Percentiles rank a stretch among this genome's conserved stretches.
Conservation (phyloP, 2,329 filamentous ascomycete genomes). For the Phaeosphaeria sp. region DNA sequence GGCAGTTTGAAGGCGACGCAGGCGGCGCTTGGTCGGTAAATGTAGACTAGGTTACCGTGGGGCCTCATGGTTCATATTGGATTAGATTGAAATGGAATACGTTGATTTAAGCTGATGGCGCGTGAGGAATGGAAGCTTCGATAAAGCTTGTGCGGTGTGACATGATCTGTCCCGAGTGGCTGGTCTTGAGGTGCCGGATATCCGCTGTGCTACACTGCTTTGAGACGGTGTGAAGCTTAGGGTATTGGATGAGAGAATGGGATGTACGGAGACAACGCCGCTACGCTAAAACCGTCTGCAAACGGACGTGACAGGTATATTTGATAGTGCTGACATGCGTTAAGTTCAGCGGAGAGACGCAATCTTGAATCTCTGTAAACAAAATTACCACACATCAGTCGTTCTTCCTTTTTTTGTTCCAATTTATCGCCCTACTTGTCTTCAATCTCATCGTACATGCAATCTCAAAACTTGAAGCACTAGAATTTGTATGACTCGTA, state of each 20-base stretch:
- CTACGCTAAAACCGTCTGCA: too few relatives aligned
- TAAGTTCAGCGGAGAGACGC: too few relatives aligned
- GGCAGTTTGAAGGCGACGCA: constrained; percentile 49
- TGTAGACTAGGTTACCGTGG: neutral
- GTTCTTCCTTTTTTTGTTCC: too few relatives aligned
- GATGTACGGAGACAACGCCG: too few relatives aligned
- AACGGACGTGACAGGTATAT: too few relatives aligned
- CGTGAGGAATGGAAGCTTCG: neutral
- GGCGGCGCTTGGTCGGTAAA: constrained; percentile 14
- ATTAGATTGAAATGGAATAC: neutral
- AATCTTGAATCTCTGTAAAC: too few relatives aligned
- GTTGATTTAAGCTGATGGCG: neutral
- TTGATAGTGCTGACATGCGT: too few relatives aligned
- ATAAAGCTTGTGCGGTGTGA: neutral
- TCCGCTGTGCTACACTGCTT: neutral
- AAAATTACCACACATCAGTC: too few relatives aligned
- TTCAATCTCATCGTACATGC: too few relatives aligned
- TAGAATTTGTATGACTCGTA: neutral
- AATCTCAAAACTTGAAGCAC: too few relatives aligned
- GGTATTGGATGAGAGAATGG: neutral
- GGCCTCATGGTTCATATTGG: too few relatives aligned
- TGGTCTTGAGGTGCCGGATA: neutral
- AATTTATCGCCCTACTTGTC: too few relatives aligned
- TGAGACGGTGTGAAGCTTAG: neutral
- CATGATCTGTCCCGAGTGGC: neutral